A percentile compares a stretch with the other conserved stretches of the same genome.
Conservation (phyloP, 768 basidiomycete genomes). For the Cyclocybe cylindracea region DNA sequence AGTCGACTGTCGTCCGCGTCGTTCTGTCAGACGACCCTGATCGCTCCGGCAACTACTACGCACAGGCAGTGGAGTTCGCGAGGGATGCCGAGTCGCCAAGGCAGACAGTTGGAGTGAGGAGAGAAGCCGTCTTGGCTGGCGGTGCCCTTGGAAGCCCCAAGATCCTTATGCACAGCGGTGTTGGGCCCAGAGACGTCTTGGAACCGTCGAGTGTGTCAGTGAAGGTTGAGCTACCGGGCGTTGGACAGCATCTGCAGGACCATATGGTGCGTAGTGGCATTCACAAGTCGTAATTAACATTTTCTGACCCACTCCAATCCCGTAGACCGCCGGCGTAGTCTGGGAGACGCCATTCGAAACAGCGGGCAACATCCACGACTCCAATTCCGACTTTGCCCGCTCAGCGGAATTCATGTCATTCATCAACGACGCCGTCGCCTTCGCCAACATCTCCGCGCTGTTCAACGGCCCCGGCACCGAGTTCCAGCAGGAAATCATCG, state of each 20-base stretch:
- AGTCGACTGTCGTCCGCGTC: conserved; percentile 55
- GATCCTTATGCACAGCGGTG: conserved; percentile 52
- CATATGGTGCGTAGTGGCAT: conserved; percentile 36
- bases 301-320: neutral
- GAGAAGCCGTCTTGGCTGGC: conserved; percentile 56
- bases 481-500: conserved; percentile 21
- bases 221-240: conserved; percentile 46
- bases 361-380: conserved; percentile 31
- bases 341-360: conserved; percentile 28
- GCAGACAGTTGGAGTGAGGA: conserved; percentile 52
- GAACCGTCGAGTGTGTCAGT: conserved; percentile 40
- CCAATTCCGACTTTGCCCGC: conserved; percentile 30
- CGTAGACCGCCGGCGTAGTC: conserved; percentile 27
- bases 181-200: conserved; percentile 52
- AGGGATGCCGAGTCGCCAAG: conserved; percentile 25
- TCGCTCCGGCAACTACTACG: conserved; percentile 24
- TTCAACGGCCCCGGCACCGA: conserved; percentile 27
- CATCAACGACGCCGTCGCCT: conserved; percentile 66
- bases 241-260: conserved; percentile 58
- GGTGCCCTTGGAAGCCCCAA: conserved; percentile 53
- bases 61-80: conserved; percentile 46
- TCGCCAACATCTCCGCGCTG: conserved; percentile 52
- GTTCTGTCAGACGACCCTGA: conserved; percentile 45
- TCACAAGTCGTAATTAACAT: neutral
- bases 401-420: conserved; percentile 48